Base-by-base conservation (phyloP, 176 grass and related monocot genomes). In the Lolium perenne region DNA sequence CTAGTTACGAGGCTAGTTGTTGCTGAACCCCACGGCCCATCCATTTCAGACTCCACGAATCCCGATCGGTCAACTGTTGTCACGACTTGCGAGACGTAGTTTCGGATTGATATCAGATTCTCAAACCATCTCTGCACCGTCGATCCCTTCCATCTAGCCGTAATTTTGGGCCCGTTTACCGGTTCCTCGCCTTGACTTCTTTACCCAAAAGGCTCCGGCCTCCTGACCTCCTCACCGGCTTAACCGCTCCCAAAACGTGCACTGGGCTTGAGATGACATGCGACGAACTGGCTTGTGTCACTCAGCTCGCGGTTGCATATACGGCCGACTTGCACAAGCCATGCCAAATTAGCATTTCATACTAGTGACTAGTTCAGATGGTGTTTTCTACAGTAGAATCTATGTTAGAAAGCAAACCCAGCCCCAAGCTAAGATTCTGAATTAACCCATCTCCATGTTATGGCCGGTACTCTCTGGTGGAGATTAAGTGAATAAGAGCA, bases 161-260 rank as follows among this genome's bases (percentile, higher is more conserved):
- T 45, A 77, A 74, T 35, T 46, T 40, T 66, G 22, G 82, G 56
- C 82, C 55, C 9, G 55, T 64, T 63, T 84, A 3, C 74, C 46
- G 45, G 74, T 4, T 47, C 66, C 57, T 79, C 35, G 2, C 20
- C 26, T 47, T 35, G 74, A 76, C 72, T 32, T 17, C 1, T 29
- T 14, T 6, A 26, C 35, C 6, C 46, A 25, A 35, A 35, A 35
- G 41, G 41, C 32, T 76, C 71, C 16, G 53, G 66, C 49, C 49
- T 54, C 51, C 15, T 66, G 54, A 32, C 57, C 7, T 51, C 47
- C 11, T 62, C 6, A n/a, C 74, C 74, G n/a, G 73, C 35, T 68
- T 54, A 26, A 66, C 8, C 59, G 69, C 47, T 7, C 46, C 3
- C 5, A 15, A n/a, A 18, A 54, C 43, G 45, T 87, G 85, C 78